A percentile compares a stretch with the other conserved stretches of the same genome.
Conservation (phyloP, 371 early-diverging fungal species). For the Syncephalastrum monosporum region DNA sequence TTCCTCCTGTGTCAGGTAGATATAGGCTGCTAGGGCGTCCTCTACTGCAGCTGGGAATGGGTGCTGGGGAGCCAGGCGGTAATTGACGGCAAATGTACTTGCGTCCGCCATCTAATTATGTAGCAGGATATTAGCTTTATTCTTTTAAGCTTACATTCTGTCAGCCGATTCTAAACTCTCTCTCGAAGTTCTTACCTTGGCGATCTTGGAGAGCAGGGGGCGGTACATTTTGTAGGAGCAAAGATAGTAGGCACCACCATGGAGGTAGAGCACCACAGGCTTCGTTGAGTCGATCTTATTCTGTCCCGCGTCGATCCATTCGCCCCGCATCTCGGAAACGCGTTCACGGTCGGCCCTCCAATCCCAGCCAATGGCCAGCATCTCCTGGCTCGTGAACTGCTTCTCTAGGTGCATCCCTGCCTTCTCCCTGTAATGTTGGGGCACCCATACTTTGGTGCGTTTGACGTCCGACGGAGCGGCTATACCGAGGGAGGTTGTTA, state of each 20-base stretch:
- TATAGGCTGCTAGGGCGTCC: slow-evolving; percentile 76
- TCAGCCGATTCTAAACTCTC: no score
- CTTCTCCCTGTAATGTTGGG: slow-evolving; percentile 24
- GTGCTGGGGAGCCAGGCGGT: slow-evolving; percentile 80
- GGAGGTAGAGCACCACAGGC: slow-evolving; percentile 48
- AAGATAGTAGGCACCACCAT: slow-evolving; percentile 74
- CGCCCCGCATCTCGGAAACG: slow-evolving; percentile 28
- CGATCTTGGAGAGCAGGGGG: slow-evolving; percentile 34
- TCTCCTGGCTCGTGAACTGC: slow-evolving; percentile 21
- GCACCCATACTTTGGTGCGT: slow-evolving; percentile 22
- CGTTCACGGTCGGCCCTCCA: slow-evolving; percentile 30
- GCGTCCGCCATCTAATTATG: slow-evolving; percentile 14
- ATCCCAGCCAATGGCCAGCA: slow-evolving; percentile 38
- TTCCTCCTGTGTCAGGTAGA: slow-evolving; percentile 56
- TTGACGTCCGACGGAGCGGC: slow-evolving; percentile 29
- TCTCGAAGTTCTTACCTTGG: slow-evolving; percentile 25
- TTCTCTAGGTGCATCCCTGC: slow-evolving; percentile 26
- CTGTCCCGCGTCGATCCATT: slow-evolving; percentile 28
- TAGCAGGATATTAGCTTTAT: no score
- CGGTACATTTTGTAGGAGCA: slow-evolving; percentile 52
- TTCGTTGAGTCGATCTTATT: slow-evolving; percentile 21
- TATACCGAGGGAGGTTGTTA: slow-evolving; percentile 20
- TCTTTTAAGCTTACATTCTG: no score
- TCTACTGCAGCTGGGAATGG: slow-evolving; percentile 84
- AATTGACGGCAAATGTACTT: slow-evolving; percentile 58